Percentiles rank a stretch among this genome's conserved stretches.
These are phyloP conservation scores for Lactarius indigo DNA, from an alignment of 768 basidiomycete species.

Conservation along the genomic window DNA sequence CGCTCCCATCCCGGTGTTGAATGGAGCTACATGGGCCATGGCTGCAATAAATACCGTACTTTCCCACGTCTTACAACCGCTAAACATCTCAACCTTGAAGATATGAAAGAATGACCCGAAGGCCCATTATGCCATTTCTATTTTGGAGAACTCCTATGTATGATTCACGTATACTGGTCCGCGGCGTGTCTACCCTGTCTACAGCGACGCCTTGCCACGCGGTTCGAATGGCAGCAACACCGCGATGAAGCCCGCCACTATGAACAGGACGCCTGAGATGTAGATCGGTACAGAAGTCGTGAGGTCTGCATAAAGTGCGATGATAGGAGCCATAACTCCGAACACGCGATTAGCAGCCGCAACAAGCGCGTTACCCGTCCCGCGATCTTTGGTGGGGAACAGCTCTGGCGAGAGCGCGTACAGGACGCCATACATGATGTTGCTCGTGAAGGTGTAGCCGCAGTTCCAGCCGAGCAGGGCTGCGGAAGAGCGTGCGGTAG, in stretches of 20 bases:
- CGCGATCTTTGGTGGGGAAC: conserved; percentile 51
- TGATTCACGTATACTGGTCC: not conserved
- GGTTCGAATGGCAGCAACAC: conserved; percentile 55
- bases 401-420: conserved; percentile 46
- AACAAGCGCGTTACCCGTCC: conserved; percentile 54
- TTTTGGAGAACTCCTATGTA: not conserved
- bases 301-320: conserved; percentile 48
- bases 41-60: no score
- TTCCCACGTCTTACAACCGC: no score
- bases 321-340: conserved; percentile 55
- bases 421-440: conserved; percentile 51
- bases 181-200: not conserved
- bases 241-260: conserved; percentile 46
- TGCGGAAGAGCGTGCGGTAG: conserved; percentile 51
- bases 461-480: conserved; percentile 58
- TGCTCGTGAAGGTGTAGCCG: conserved; percentile 52
- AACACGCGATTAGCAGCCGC: conserved; percentile 54
- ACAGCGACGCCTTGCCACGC: conserved; percentile 51
- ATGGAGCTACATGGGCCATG: no score
- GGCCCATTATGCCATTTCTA: no score
- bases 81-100: no score
- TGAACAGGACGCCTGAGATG: conserved; percentile 50
- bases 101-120: no score
- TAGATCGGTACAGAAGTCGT: conserved; percentile 53
- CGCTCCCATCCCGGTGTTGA: no score